Evolutionary conservation across 495 filamentous ascomycete genomes (phyloP).

Genomic region (Letharia lupina): DNA sequence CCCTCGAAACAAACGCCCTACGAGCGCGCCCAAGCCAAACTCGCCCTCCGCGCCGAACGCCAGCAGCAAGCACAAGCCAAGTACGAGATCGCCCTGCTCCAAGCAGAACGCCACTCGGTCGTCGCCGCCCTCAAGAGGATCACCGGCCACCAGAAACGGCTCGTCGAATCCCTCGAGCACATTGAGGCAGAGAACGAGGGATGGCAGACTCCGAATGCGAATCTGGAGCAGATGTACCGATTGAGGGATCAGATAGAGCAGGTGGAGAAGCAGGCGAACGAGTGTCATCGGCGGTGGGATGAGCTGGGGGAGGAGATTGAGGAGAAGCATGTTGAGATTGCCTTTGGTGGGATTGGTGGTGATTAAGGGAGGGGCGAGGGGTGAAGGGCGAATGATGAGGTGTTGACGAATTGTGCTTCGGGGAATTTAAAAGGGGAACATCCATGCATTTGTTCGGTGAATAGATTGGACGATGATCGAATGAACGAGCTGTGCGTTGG

Average conservation of each 20-base stretch:
- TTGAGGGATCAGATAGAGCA: neutral
- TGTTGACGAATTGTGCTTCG: neutral
- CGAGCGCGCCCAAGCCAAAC: no score
- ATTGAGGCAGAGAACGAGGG: neutral
- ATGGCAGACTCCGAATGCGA: neutral
- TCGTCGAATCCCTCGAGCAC: neutral
- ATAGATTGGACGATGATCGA: neutral
- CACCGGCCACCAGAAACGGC: neutral
- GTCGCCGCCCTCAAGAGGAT: neutral
- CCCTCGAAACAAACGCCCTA: neutral
- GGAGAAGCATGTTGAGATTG: slow-evolving; percentile 1
- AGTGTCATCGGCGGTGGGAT: neutral
- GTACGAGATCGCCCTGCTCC: neutral
- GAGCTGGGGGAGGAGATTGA: neutral
- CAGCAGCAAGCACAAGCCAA: neutral
- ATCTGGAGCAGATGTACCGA: neutral
- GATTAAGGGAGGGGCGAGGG: neutral
- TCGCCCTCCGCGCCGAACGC: neutral
- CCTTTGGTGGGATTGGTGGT: neutral
- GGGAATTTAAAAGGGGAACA: neutral
- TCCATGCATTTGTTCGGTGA: neutral
- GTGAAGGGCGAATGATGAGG: neutral
- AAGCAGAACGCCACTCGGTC: neutral
- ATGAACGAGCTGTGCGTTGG: neutral
- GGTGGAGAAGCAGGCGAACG: neutral